Base-by-base conservation (phyloP, 129 eudicot genomes). In the Centaurea solstitialis region DNA sequence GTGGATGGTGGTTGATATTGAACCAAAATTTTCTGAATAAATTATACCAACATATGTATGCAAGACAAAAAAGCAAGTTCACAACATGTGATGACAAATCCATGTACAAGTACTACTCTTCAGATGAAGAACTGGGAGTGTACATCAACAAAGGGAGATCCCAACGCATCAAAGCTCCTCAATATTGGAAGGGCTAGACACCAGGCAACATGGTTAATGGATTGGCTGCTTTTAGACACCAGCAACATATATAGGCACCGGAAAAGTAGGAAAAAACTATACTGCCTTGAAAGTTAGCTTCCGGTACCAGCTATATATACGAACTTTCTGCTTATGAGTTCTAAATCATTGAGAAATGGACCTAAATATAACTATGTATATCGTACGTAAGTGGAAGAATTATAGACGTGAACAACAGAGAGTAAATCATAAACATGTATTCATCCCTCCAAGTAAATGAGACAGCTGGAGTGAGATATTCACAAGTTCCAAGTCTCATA, bases 1-100 rank as follows among this genome's bases (percentile, higher is more conserved):
- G 70, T 75, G 79, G 38, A 20, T 59, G 13, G 53, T 30, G 65
- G 62, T 15, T 75, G 70, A 75, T 20, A 28, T 17, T 59, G 30
- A 75, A 75, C 79, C 33, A 75, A 75, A 35, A 28, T 57, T 15
- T 50, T 75, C 2, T 20, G 9, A 59, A 75, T 68, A 75, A 17
- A 20, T 11, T 69, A 37, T 61, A 59, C 71, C 7, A 61, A 61
- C 57, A 62, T 50, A 76, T 50, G 61, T 28, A 43, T 61, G 71
- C 11, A 41, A 64, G 30, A 61, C 11, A 75, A 61, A 50, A 26
- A n/a, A 21, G 23, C 26, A 61, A 18, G 68, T 61, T 61, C 28
- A 61, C 21, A 20, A 61, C 12, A 18, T 61, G 4, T 61, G 68
- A 61, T 18, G 26, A 61, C 68, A 12, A 9, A 61, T 61, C 68